Evolutionary conservation across 257 asterid species (phyloP).

Genomic region (Solanum boliviense): DNA sequence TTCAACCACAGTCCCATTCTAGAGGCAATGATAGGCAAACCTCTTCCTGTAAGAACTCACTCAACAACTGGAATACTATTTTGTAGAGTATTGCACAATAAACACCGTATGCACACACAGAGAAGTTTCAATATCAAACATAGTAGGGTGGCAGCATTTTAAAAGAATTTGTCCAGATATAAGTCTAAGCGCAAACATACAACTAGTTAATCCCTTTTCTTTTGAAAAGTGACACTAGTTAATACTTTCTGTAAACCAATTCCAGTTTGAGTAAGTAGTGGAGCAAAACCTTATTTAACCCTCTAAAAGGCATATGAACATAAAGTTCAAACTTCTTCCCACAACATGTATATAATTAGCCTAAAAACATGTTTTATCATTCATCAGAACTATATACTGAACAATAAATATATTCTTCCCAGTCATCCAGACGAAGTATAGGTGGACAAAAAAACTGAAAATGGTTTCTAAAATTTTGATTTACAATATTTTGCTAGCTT

Average conservation of each 20-base stretch:
- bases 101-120: neutral
- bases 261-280: neutral
- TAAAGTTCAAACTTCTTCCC: neutral
- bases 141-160: neutral
- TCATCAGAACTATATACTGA: neutral
- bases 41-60: neutral
- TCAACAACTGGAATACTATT: neutral
- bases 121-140: neutral
- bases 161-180: neutral
- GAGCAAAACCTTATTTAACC: neutral
- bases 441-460: neutral
- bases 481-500: neutral
- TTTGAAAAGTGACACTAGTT: neutral
- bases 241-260: neutral
- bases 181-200: neutral
- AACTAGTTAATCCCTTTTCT: neutral
- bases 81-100: neutral
- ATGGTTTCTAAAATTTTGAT: neutral
- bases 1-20: neutral
- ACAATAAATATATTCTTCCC: neutral
- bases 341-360: neutral
- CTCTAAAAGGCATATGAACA: neutral
- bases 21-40: neutral
- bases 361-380: neutral
- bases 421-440: neutral